Evolutionary conservation across 1,284 basidiomycete genomes (phyloP).

Genomic region (Trichosporon coremiiforme): DNA sequence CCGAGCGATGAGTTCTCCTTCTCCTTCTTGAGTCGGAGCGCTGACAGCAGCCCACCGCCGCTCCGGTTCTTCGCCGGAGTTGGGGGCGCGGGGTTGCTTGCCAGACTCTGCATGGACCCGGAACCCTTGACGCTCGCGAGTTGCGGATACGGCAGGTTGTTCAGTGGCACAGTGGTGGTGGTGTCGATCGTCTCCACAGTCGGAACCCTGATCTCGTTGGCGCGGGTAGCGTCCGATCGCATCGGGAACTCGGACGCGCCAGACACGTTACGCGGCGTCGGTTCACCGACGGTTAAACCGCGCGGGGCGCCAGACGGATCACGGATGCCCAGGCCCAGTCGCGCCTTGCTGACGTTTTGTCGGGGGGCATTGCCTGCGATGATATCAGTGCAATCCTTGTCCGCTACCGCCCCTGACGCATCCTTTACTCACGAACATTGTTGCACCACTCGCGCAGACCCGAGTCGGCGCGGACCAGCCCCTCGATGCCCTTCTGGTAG

Average conservation of each 20-base stretch:
- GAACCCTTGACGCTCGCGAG: constrained; percentile 49
- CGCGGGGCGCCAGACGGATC: background rate
- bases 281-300: constrained; percentile 2
- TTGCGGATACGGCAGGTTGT: constrained; percentile 72
- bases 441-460: constrained; percentile 76
- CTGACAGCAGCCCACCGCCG: constrained; percentile 41
- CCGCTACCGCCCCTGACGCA: too few relatives aligned
- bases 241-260: constrained; percentile 53
- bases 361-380: constrained; percentile 22
- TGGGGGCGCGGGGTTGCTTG: constrained; percentile 31
- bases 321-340: constrained; percentile 20
- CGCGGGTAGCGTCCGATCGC: constrained; percentile 51
- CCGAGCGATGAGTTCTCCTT: constrained; percentile 29
- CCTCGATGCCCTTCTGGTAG: constrained; percentile 82
- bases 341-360: constrained; percentile 14
- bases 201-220: constrained; percentile 50
- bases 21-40: constrained; percentile 47
- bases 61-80: constrained; percentile 31
- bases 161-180: constrained; percentile 57
- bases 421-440: constrained; percentile 61
- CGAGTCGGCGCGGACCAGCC: constrained; percentile 73
- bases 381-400: background rate
- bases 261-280: constrained; percentile 44
- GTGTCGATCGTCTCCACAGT: constrained; percentile 45
- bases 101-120: constrained; percentile 40